Evolutionary conservation across 1,284 basidiomycete genomes (phyloP).

Genomic region (Chalciporus piperatoides): DNA sequence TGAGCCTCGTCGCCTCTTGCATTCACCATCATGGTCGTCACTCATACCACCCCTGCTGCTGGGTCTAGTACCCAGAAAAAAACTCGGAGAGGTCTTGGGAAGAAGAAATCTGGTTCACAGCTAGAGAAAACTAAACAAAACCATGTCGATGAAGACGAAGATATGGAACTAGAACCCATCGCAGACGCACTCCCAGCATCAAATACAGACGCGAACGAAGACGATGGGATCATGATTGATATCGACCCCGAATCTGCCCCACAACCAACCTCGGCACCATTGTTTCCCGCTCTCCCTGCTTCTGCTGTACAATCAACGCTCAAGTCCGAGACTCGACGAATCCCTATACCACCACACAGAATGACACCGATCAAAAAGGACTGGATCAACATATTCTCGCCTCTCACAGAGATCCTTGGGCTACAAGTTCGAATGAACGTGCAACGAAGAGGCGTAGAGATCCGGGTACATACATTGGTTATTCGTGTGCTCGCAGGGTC

Average conservation of each 20-base stretch:
- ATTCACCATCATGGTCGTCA: constrained; percentile 50
- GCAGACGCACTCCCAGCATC: constrained; percentile 6
- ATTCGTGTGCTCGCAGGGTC: constrained; percentile 1
- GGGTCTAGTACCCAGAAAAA: constrained; percentile 41
- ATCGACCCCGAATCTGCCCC: constrained; percentile 41
- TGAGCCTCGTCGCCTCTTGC: constrained; percentile 12
- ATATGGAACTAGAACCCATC: constrained; percentile 32
- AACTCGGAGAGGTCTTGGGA: constrained; percentile 52
- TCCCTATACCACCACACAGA: constrained; percentile 93
- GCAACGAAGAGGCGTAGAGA: constrained; percentile 83
- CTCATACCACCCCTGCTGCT: constrained; percentile 38
- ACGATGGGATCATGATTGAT: constrained; percentile 66
- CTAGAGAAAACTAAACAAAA: constrained; percentile 8
- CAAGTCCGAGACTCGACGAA: constrained; percentile 78
- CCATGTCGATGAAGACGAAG: constrained; percentile 31
- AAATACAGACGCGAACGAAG: constrained; percentile 28
- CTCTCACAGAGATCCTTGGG: constrained; percentile 90
- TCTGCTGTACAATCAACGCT: constrained; percentile 49
- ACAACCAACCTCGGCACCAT: constrained; percentile 48
- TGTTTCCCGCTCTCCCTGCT: constrained; percentile 62
- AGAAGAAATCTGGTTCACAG: constrained; percentile 35
- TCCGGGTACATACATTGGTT: constrained; percentile 61
- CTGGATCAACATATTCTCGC: constrained; percentile 97
- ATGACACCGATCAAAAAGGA: constrained; percentile 98
- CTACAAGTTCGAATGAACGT: constrained; percentile 98